These are phyloP conservation scores for Viola odorata DNA, from an alignment of 345 rosid genomes.

Conservation along the genomic window DNA sequence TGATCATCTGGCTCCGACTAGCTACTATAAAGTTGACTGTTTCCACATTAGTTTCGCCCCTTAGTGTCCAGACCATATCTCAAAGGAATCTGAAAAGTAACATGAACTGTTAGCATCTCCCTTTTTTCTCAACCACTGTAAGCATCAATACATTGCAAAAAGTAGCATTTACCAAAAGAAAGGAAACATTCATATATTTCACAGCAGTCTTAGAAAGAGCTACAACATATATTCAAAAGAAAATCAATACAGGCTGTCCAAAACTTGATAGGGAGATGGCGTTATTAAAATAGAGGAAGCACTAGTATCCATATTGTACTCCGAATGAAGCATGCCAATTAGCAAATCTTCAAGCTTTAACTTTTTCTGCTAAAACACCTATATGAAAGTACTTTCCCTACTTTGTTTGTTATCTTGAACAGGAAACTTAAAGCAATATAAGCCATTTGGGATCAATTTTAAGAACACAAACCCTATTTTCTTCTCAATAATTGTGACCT, in stretches of 20 bases:
- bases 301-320: constrained; percentile 1
- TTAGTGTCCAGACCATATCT: constrained; percentile 7
- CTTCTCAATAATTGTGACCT: not conserved
- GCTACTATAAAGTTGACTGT: not conserved
- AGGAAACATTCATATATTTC: constrained; percentile 5
- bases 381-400: constrained; percentile 3
- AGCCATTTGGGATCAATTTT: not conserved
- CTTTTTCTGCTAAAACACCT: not conserved
- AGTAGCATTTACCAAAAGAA: constrained; percentile 5
- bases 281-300: not conserved
- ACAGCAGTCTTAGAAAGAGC: constrained; percentile 6
- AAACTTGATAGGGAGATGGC: not conserved
- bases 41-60: constrained; percentile 2
- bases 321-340: not conserved
- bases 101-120: constrained; percentile 7
- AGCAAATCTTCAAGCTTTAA: not conserved
- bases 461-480: not conserved
- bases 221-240: not conserved
- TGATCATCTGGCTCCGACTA: constrained; percentile 22
- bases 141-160: constrained; percentile 11
- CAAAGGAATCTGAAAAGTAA: constrained; percentile 29
- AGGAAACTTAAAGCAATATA: not conserved
- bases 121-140: not conserved
- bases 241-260: not conserved
- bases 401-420: constrained; percentile 4